Evolutionary conservation across 345 rosid species (phyloP), one percentile per base, ranked within the genome.

Genomic region (Linum trigynum): DNA sequence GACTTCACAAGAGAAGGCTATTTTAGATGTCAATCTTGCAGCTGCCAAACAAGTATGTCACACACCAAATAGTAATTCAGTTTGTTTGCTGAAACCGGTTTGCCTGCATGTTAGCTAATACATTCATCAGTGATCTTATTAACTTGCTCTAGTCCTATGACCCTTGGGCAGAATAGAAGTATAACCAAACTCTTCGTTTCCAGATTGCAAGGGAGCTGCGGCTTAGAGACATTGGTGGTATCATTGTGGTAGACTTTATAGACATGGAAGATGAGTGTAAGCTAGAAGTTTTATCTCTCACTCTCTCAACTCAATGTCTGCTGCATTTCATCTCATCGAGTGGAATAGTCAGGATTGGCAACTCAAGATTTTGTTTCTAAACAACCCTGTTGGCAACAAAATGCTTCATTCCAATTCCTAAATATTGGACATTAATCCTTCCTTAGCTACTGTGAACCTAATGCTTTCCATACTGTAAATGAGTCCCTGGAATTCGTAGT

Each of bases 171-270:
- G n/a, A 36, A 64, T 75, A 51, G 61, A 48, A 14, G 41, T 39
- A 66, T 58, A 67, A 66, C 64, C 39, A 48, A 51, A 61, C 48
- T 62, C 55, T 39, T 5, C 65, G 39, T 57, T 10, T 82, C 79
- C 89, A 92, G 98, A 92, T 92, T 74, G 97, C 97, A 37, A 85
- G 98, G 79, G 98, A 92, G 83, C 72, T 92, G 71, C 88, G 98
- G 60, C 86, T 92, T 71, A 82, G 98, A 79, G 96, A 90, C 66
- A 82, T 92, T 59, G 98, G 98, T 12, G 98, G 98, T 76, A 92
- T 90, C 75, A 92, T 92, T 71, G 97, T 92, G 65, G 98, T 92
- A 39, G 98, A 92, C 87, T 92, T 92, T 79, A 92, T 92, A 55
- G 98, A 88, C 78, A 90, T 90, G 97, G 90, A 59, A 56, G 96